Evolutionary conservation across 805 yeast genomes (phyloP).

Genomic region (Myxozyma kluyveri): DNA sequence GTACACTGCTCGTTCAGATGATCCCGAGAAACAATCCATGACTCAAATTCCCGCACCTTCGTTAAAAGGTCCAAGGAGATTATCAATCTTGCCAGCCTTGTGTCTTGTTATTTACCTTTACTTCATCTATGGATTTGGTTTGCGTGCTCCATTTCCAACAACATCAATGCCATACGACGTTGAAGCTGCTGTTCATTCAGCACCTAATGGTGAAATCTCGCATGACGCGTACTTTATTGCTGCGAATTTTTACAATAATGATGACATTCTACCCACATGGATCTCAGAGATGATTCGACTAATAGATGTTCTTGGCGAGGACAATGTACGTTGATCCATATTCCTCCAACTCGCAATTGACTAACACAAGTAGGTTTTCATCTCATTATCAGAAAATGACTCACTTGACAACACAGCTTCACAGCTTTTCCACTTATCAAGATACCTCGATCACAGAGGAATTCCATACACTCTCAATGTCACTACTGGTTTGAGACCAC

Average conservation of each 20-base stretch:
- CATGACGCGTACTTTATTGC: constrained; percentile 18
- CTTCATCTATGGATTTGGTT: constrained; percentile 2
- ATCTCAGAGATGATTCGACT: constrained; percentile 10
- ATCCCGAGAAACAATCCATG: not conserved
- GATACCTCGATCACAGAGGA: constrained; percentile 13
- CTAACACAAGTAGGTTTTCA: constrained; percentile 8
- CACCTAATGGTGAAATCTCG: not conserved
- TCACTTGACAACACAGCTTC: constrained; percentile 22
- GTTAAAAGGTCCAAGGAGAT: not conserved
- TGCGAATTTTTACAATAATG: constrained; percentile 24
- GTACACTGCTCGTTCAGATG: constrained; percentile 1
- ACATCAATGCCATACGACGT: not conserved
- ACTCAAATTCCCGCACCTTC: not conserved
- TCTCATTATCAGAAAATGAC: constrained; percentile 24
- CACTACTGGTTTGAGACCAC: constrained; percentile 16
- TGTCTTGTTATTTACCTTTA: constrained; percentile 2
- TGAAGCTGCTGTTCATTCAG: not conserved
- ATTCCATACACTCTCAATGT: constrained; percentile 14
- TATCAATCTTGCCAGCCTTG: not conserved
- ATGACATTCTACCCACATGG: constrained; percentile 17
- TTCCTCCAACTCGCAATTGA: not conserved
- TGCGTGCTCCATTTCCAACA: constrained; percentile 3
- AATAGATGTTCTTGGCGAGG: constrained; percentile 17
- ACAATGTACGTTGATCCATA: constrained; percentile 10
- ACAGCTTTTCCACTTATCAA: constrained; percentile 11